Base-by-base conservation (phyloP, 768 basidiomycete genomes). In the Termitomyces sp. region DNA sequence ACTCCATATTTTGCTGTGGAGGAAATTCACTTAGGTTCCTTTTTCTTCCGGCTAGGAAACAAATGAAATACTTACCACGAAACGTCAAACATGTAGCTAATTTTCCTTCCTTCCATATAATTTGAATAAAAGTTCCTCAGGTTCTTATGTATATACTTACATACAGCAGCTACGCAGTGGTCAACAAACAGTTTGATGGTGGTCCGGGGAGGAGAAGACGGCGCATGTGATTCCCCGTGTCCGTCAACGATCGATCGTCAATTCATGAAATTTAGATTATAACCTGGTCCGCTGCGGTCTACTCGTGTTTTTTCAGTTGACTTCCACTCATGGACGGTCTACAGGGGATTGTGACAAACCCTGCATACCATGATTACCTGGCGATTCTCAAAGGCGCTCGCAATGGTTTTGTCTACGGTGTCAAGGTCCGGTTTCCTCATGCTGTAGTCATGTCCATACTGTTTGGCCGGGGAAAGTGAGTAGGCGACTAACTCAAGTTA, bases 361-460 rank as follows among this genome's bases (percentile, higher is more conserved):
- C 95, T 13, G 82, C 81, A 33, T 89, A 88, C 64, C 95, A 96
- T 69, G 95, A 97, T 69, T 86, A 90, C 65, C 83, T 98, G 45
- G 90, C 93, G 26, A 89, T 99, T 65, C 73, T 98, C 69, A 99
- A 99, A 71, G 96, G 97, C 44, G 91, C 93, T 33, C 83, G 93
- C 42, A 94, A 94, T 68, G 93, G 93, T 5, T 82, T 93, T 59
- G 89, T 94, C 9, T 95, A 94, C 65, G 93, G 93, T 37, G 89
- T 88, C 64, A 93, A 94, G 74, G 89, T 96, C 61, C 79, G 94
- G 43, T 95, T 96, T 66, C 96, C 96, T 39, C 96, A 98, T 81
- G 96, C 96, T 1, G 77, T 98, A 30, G 88, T 98, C 50, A 98
- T 98, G 95, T 90, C 94, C 24, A 83, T 97, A 59, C 78, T 98